A percentile compares a stretch with the other conserved stretches of the same genome.
These are phyloP conservation scores for Ogataea haglerorum DNA, from an alignment of 805 yeast species.

Conservation along the genomic window DNA sequence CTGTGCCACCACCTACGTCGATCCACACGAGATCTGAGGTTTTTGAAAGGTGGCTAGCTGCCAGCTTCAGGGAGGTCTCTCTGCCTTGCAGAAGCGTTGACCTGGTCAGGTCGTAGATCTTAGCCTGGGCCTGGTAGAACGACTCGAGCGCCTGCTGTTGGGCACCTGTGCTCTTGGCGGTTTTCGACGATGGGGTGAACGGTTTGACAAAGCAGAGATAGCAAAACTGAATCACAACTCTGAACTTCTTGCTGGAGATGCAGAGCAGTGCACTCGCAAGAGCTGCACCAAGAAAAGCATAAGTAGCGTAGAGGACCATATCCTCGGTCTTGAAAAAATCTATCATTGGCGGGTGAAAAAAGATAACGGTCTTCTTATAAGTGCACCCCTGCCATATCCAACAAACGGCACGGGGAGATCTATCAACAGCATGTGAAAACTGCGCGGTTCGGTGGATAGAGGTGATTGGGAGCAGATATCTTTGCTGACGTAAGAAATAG, in stretches of 20 bases:
- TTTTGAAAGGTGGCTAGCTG: conserved; percentile 51
- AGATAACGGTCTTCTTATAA: conserved; percentile 1
- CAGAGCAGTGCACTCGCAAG: conserved; percentile 2
- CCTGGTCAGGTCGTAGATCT: conserved; percentile 72
- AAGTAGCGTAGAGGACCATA: neutral
- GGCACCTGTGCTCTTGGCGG: conserved; percentile 27
- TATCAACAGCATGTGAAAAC: neutral
- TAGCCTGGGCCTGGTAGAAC: conserved; percentile 75
- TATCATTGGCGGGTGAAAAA: neutral
- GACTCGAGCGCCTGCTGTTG: conserved; percentile 64
- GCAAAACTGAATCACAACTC: conserved; percentile 30
- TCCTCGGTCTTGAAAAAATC: conserved; percentile 1
- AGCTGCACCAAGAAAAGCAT: conserved; percentile 2
- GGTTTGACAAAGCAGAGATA: conserved; percentile 62
- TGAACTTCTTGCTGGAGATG: conserved; percentile 9
- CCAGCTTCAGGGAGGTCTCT: conserved; percentile 56
- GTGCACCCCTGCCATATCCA: neutral
- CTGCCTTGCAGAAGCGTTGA: conserved; percentile 66
- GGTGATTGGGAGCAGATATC: conserved; percentile 1
- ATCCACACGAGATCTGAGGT: conserved; percentile 58
- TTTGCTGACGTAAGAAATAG: neutral
- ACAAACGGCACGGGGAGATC: conserved; percentile 1
- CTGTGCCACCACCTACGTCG: conserved; percentile 87
- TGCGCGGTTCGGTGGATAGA: neutral
- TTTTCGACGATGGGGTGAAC: conserved; percentile 35